Evolutionary conservation across 352 stramenopile genomes (phyloP), one percentile per base, ranked within the genome.

Genomic region (Phytophthora constricta): DNA sequence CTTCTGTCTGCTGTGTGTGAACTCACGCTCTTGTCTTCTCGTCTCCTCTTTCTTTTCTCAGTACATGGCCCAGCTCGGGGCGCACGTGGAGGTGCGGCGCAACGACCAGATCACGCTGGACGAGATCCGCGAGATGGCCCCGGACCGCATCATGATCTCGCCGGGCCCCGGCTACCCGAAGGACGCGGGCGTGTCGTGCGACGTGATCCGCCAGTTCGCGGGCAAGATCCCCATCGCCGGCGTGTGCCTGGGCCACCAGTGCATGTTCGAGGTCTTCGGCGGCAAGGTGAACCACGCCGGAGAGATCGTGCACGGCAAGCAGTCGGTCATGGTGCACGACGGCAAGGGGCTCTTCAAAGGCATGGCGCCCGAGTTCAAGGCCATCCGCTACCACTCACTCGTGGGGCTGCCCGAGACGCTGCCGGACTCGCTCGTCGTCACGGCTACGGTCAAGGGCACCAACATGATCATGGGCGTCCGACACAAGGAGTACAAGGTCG

Each of bases 401-500:
- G 87, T 95, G 50, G 89, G 87, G 0, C 68, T 91, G 9, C 89
- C 86, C 0, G 84, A 93, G 74, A 96, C 89, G 48, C 73, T 96
- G 22, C 89, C 89, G 0, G 77, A 84, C 5, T 82, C 80, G 34
- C 76, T 95, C 28, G 77, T 93, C 43, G 86, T 95, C n/a, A 95
- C 88, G 31, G 83, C 86, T 22, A 93, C 86, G 49, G 76, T 94
- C 37, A 92, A 92, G 67, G 87, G 76, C 46, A 92, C 82, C 31
- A 66, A 89, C 61, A 96, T 96, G 83, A 96, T 96, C 73, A 95
- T 96, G 86, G 89, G 87, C 42, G 86, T 96, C 55, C 84, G 89
- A 31, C 89, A 96, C 82, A 94, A 91, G 62, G 79, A 87, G 79
- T 85, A 83, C 72, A 90, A 92, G 62, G 77, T 96, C 45, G 87